phyloP scores from a whole-genome alignment of 352 stramenopile species.

The Phytophthora macrochlamydospora region DNA sequence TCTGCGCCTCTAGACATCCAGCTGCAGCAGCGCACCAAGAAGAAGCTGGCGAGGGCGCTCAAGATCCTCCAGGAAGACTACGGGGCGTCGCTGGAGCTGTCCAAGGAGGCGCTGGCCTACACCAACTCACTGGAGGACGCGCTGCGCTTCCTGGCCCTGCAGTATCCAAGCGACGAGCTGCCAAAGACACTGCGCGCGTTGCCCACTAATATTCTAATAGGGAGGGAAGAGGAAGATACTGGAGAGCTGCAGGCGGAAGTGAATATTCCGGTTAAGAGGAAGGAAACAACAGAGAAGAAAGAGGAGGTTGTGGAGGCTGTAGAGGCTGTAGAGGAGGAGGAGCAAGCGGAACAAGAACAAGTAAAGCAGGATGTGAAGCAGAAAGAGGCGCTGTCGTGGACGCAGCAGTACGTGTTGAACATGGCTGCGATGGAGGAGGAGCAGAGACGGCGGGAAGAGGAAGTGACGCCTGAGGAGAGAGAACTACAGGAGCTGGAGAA shows the following conservation, averaged over 20 bases:
- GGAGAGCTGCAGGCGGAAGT: constrained; percentile 44
- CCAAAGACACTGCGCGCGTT: constrained; percentile 45
- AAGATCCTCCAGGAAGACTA: constrained; percentile 58
- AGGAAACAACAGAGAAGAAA: constrained; percentile 4
- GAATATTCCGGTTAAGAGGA: constrained; percentile 5
- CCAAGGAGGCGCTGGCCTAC: constrained; percentile 53
- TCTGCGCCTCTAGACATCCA: constrained; percentile 44
- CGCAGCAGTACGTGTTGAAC: constrained; percentile 71
- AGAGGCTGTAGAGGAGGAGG: constrained; percentile 7
- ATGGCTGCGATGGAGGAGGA: constrained; percentile 58
- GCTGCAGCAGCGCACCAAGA: constrained; percentile 50
- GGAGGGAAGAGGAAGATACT: constrained; percentile 18
- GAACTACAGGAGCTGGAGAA: constrained; percentile 53
- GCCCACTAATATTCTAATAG: constrained; percentile 15
- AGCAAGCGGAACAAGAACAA: constrained; percentile 22
- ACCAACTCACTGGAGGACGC: constrained; percentile 74
- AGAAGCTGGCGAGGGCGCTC: constrained; percentile 58
- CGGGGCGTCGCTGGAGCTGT: constrained; percentile 32
- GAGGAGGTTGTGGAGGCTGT: background rate
- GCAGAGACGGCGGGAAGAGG: constrained; percentile 35
- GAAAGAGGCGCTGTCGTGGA: constrained; percentile 66
- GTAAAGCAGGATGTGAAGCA: constrained; percentile 3
- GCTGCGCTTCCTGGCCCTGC: constrained; percentile 64
- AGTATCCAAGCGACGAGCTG: constrained; percentile 61
- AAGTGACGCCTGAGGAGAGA: constrained; percentile 43